Base-by-base conservation (phyloP, 331 rosid genomes). In the Stylosanthes scabra region DNA sequence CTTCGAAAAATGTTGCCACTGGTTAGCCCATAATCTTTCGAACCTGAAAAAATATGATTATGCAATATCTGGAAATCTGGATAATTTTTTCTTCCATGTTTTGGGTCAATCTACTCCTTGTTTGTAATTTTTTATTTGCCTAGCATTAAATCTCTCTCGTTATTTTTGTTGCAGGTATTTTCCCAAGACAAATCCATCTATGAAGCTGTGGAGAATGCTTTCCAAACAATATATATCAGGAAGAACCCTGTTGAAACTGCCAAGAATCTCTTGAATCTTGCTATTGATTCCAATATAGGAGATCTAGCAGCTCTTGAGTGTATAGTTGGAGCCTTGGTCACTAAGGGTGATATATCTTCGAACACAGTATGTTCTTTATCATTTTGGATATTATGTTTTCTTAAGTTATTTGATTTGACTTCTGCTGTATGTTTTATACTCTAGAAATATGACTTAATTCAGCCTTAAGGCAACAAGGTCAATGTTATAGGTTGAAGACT, bases 171-270 rank as follows among this genome's bases (percentile, higher is more conserved):
- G 85, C 59, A 94, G 99, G 96, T 80, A 37, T 94, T 94, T 90
- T 94, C 99, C 66, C 97, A 94, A 74, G 99, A 91, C 61, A 94
- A 94, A 78, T 89, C 99, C 79, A 91, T 94, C 80, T 89, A 83
- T 46, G 99, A 91, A 82, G 99, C 99, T 76, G 97, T 94, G 70
- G 99, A 94, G 88, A 88, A 81, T 11, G 97, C 99, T 60, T 94
- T 94, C 76, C 60, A 84, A 49, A 80, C 96, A 66, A 94, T 94
- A 78, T 94, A 89, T 78, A 85, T 94, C 41, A 80, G 88, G 79
- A 94, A 91, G 80, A 89, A 56, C 74, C 93, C 96, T 11, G 71
- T 75, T 11, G 99, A 94, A 83, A 90, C 96, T 71, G 96, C 97
- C 71, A 88, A 81, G 80, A 88, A 84, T 79, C 87, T 94, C 45